A percentile compares a stretch with the other conserved stretches of the same genome.
Conservation (phyloP, 768 basidiomycete genomes). For the Lactarius hengduanensis region DNA sequence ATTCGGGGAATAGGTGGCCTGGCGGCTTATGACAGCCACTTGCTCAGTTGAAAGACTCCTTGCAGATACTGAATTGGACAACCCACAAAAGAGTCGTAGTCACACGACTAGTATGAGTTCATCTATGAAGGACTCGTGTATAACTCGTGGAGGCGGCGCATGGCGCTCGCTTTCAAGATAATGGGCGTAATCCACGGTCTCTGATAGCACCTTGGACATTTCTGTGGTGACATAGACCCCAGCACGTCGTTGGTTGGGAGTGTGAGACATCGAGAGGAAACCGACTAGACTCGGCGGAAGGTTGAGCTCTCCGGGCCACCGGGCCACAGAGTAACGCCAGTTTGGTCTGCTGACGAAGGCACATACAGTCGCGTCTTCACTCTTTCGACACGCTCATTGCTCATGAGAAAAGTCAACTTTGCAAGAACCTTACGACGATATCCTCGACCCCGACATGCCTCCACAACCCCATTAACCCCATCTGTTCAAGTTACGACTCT, state of each 20-base stretch:
- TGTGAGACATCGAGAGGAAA: background rate
- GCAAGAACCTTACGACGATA: conserved; percentile 18
- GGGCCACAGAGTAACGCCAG: too few relatives aligned
- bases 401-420: conserved; percentile 24
- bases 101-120: too few relatives aligned
- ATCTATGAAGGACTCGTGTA: too few relatives aligned
- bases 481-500: conserved; percentile 75
- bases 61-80: background rate
- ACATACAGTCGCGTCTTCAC: background rate
- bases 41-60: too few relatives aligned
- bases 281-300: too few relatives aligned
- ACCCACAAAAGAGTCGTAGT: background rate
- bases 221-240: background rate
- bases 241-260: background rate
- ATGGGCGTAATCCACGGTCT: conserved; percentile 5
- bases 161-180: conserved; percentile 3
- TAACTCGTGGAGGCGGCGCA: background rate
- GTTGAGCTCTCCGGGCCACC: too few relatives aligned
- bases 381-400: background rate
- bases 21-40: background rate
- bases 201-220: background rate
- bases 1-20: too few relatives aligned
- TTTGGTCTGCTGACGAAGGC: background rate
- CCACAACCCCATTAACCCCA: conserved; percentile 28
- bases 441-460: conserved; percentile 19